A percentile compares a stretch with the other conserved stretches of the same genome.
These are phyloP conservation scores for Saitozyma podzolica DNA, from an alignment of 768 basidiomycete genomes.

Conservation along the genomic window DNA sequence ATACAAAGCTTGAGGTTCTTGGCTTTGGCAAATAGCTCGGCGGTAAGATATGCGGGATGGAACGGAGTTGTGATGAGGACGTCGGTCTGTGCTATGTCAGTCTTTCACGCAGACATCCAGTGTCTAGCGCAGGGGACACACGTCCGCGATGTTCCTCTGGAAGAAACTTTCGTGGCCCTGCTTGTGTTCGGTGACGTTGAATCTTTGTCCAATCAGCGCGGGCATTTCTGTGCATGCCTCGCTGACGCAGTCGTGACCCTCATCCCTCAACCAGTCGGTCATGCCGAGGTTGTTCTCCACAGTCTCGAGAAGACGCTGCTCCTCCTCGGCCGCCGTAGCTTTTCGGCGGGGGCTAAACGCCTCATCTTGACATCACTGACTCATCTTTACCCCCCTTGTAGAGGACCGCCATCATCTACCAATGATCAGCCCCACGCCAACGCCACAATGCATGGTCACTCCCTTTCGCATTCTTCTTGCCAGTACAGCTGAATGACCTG, in stretches of 20 bases:
- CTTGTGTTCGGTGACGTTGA: conserved; percentile 75
- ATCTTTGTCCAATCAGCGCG: conserved; percentile 11
- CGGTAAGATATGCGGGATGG: conserved; percentile 52
- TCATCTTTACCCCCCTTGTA: no score
- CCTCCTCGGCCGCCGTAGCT: conserved; percentile 43
- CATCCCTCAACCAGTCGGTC: conserved; percentile 65
- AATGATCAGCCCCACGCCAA: no score
- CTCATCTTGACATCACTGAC: no score
- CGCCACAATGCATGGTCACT: no score
- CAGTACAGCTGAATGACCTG: no score
- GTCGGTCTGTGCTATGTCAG: conserved; percentile 6
- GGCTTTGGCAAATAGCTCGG: conserved; percentile 59
- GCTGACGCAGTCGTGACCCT: conserved; percentile 67
- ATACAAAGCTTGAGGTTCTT: conserved; percentile 86
- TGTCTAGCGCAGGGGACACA: conserved; percentile 50
- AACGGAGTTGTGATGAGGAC: conserved; percentile 50
- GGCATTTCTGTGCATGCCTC: not conserved
- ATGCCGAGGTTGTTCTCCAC: conserved; percentile 67
- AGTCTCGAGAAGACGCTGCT: conserved; percentile 49
- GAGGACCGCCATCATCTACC: no score
- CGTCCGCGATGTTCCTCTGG: conserved; percentile 78
- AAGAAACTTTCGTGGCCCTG: conserved; percentile 78
- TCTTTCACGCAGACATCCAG: conserved; percentile 5
- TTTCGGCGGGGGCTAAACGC: no score
- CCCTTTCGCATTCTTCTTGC: no score